Percentiles rank a stretch among this genome's conserved stretches.
Conservation (phyloP, 2,329 filamentous ascomycete genomes). For the Pseudocercospora fijiensis region DNA sequence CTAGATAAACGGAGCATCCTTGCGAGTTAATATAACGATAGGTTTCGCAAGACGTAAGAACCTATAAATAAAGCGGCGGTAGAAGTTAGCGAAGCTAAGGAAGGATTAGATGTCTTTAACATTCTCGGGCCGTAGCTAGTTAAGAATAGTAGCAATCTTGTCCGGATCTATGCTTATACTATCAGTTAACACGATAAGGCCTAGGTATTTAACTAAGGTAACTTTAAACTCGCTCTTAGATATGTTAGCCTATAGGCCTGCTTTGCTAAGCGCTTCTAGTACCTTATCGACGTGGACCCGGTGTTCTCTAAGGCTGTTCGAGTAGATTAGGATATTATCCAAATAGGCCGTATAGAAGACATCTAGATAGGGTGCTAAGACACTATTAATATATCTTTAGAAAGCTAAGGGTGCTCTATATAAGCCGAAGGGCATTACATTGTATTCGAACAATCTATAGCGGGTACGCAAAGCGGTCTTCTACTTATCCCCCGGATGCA, state of each 20-base stretch:
- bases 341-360: slow-evolving; percentile 32
- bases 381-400: slow-evolving; percentile 34
- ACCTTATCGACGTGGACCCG: neutral
- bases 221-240: slow-evolving; percentile 22
- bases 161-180: neutral
- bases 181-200: slow-evolving; percentile 12
- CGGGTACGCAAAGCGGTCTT: slow-evolving; percentile 26
- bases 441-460: slow-evolving; percentile 32
- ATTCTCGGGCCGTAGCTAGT: slow-evolving; percentile 1
- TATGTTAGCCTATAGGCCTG: slow-evolving; percentile 13
- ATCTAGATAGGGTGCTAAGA: slow-evolving; percentile 19
- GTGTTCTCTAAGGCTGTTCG: slow-evolving; percentile 9
- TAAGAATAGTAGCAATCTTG: neutral
- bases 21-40: neutral
- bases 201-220: slow-evolving; percentile 19
- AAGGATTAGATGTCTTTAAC: slow-evolving; percentile 3
- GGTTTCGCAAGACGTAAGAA: neutral
- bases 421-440: slow-evolving; percentile 33
- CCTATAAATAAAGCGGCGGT: neutral
- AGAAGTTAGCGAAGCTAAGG: neutral
- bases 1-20: neutral
- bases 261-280: slow-evolving; percentile 6
- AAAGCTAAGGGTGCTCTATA: slow-evolving; percentile 29
- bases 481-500: slow-evolving; percentile 28
- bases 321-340: slow-evolving; percentile 38